Conservation (phyloP, 2,329 filamentous ascomycete genomes). For the Diaporthe aspalathi region DNA sequence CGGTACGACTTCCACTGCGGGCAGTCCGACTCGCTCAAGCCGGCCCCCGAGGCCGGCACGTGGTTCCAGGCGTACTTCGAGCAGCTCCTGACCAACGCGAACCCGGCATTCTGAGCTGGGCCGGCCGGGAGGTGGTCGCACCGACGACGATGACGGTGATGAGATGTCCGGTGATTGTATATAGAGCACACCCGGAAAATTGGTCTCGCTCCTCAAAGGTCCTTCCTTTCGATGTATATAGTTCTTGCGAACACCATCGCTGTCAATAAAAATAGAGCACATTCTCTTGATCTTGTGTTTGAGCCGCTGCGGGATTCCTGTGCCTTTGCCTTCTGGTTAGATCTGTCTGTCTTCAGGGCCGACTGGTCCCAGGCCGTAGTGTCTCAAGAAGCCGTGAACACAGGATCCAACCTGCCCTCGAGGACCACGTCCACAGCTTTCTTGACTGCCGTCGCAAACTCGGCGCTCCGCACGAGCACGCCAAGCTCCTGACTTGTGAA, state of each 20-base stretch:
- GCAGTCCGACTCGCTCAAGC: slow-evolving; percentile 64
- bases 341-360: neutral
- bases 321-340: no score
- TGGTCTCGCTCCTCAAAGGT: neutral
- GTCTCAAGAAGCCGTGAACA: slow-evolving; percentile 44
- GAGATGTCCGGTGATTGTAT: slow-evolving; percentile 14
- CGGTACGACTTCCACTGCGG: slow-evolving; percentile 68
- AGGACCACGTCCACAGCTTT: slow-evolving; percentile 49
- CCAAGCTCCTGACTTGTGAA: slow-evolving; percentile 88
- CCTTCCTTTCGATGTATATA: slow-evolving; percentile 36
- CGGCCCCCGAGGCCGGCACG: slow-evolving; percentile 75
- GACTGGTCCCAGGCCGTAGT: no score
- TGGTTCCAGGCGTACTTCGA: slow-evolving; percentile 75
- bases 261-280: slow-evolving; percentile 30
- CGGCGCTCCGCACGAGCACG: slow-evolving; percentile 62
- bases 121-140: neutral
- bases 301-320: no score
- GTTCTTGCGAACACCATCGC: slow-evolving; percentile 18
- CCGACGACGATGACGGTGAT: neutral
- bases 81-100: slow-evolving; percentile 66
- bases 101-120: slow-evolving; percentile 59
- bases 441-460: slow-evolving; percentile 48
- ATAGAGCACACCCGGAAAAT: neutral
- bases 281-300: neutral
- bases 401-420: slow-evolving; percentile 47